Evolutionary conservation across 2,329 filamentous ascomycete species (phyloP).

Genomic region (Xylaria sp.): DNA sequence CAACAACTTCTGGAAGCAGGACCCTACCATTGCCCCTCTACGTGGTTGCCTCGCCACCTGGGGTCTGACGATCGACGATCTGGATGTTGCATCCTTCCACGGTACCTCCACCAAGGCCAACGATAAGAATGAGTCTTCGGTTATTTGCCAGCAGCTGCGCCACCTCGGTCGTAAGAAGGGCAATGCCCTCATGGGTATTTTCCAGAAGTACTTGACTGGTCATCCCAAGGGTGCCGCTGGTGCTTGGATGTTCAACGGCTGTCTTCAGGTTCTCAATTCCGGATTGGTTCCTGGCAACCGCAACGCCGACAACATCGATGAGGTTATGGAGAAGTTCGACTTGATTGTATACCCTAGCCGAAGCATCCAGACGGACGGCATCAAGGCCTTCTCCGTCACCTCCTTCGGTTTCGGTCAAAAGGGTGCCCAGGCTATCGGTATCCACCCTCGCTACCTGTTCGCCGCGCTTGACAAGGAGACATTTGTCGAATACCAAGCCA

Average conservation of each 20-base stretch:
- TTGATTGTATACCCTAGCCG: constrained; percentile 96
- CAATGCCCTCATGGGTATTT: constrained; percentile 92
- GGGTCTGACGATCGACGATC: constrained; percentile 95
- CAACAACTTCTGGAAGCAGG: constrained; percentile 99
- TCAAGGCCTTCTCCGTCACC: constrained; percentile 98
- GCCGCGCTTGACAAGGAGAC: constrained; percentile 85
- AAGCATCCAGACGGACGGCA: constrained; percentile 91
- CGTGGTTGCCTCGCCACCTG: constrained; percentile 94
- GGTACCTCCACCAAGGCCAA: constrained; percentile 97
- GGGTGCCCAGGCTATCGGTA: constrained; percentile 93
- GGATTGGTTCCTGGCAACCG: constrained; percentile 94
- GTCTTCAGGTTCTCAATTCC: constrained; percentile 87
- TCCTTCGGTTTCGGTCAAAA: constrained; percentile 99
- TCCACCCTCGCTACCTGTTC: constrained; percentile 90
- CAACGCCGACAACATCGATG: constrained; percentile 95
- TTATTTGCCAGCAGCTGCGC: constrained; percentile 91
- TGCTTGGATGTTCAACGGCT: constrained; percentile 99
- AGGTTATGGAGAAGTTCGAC: constrained; percentile 95
- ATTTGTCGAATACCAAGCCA: constrained; percentile 75
- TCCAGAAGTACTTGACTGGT: constrained; percentile 98
- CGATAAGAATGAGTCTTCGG: constrained; percentile 98
- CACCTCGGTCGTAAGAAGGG: constrained; percentile 95
- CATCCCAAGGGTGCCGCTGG: constrained; percentile 98
- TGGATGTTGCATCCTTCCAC: constrained; percentile 95
- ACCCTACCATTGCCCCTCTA: constrained; percentile 86